phyloP scores from a whole-genome alignment of 2,329 filamentous ascomycete genomes.

The Lecanoromycetidae sp. region DNA sequence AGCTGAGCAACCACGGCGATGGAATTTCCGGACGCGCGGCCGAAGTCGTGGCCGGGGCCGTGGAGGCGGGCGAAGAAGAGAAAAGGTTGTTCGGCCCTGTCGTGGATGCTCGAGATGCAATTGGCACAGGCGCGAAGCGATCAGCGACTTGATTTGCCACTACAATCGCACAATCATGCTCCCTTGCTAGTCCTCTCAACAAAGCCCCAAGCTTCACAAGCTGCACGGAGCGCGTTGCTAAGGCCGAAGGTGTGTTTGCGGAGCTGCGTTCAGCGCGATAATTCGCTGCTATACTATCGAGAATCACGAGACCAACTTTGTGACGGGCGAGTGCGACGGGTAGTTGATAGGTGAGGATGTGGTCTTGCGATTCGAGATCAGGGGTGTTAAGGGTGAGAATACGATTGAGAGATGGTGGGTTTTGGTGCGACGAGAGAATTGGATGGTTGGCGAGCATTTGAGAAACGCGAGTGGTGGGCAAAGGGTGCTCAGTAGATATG shows the following conservation, averaged over 20 bases:
- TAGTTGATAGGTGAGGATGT: constrained; percentile 85
- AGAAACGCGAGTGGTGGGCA: constrained; percentile 67
- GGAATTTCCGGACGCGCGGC: neutral
- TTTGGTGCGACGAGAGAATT: constrained; percentile 34
- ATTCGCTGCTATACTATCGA: constrained; percentile 91
- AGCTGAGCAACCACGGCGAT: constrained; percentile 42
- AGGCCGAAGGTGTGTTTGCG: constrained; percentile 29
- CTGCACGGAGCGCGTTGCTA: constrained; percentile 66
- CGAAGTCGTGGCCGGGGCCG: constrained; percentile 30
- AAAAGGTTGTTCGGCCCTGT: constrained; percentile 6
- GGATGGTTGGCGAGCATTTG: constrained; percentile 65
- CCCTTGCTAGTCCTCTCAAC: constrained; percentile 62
- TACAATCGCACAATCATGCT: constrained; percentile 68
- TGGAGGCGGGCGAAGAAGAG: constrained; percentile 28
- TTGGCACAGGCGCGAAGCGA: constrained; percentile 45
- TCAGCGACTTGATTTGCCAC: constrained; percentile 94
- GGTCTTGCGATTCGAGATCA: constrained; percentile 88
- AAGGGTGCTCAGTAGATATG: constrained; percentile 79
- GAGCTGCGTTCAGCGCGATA: constrained; percentile 64
- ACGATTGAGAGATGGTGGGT: constrained; percentile 53
- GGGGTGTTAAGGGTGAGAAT: constrained; percentile 73
- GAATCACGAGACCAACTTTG: constrained; percentile 65
- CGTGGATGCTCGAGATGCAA: constrained; percentile 11
- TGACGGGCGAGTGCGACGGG: constrained; percentile 69
- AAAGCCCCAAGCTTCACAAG: constrained; percentile 63